Conservation (phyloP, 805 yeast species). For the Zygosaccharomyces siamensis region DNA sequence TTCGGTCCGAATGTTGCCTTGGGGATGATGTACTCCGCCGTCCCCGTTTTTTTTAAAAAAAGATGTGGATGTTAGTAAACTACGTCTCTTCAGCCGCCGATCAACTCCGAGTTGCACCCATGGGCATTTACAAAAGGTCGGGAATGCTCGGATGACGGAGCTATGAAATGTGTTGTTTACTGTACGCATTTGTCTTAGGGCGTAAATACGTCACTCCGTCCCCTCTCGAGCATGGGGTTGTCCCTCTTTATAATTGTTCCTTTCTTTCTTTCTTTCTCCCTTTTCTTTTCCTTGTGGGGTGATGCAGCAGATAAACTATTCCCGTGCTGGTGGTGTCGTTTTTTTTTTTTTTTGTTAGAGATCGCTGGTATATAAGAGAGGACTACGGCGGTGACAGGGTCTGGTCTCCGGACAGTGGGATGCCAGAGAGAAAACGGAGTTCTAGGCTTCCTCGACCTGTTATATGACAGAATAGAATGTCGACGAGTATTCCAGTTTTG, state of each 20-base stretch:
- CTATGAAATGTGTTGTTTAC: neutral
- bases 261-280: neutral
- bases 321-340: neutral
- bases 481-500: slow-evolving; percentile 26
- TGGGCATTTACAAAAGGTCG: neutral
- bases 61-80: too few species aligned
- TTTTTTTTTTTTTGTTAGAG: neutral
- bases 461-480: slow-evolving; percentile 10
- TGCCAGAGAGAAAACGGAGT: neutral
- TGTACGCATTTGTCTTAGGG: too few species aligned
- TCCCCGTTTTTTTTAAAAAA: neutral
- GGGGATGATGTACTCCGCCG: neutral
- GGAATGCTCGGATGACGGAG: neutral
- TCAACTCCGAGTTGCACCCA: neutral
- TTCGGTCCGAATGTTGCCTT: neutral
- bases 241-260: neutral
- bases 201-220: neutral
- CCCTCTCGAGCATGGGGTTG: slow-evolving; percentile 2
- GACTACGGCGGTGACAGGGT: neutral
- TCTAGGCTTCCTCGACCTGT: neutral
- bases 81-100: neutral
- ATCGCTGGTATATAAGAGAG: neutral
- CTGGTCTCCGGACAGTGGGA: neutral
- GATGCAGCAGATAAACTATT: neutral
- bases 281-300: slow-evolving; percentile 1